Conservation (phyloP, 257 asterid species). For the Solanum okadae region DNA sequence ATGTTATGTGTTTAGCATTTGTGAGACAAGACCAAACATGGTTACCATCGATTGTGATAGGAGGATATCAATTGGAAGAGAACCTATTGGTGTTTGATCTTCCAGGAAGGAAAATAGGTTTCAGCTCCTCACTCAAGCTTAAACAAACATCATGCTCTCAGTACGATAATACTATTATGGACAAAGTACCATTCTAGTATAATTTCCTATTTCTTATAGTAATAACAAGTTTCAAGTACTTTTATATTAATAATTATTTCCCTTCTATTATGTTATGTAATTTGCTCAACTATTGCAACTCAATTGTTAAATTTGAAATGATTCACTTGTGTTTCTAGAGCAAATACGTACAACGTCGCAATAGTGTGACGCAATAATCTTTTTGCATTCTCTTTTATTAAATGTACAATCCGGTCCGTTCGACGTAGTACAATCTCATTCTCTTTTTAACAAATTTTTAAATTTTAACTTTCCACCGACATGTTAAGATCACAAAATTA, state of each 20-base stretch:
- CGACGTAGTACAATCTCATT: too few relatives aligned
- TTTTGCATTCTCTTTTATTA: too few relatives aligned
- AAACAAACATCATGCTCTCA: conserved; percentile 24
- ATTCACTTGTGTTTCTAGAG: neutral
- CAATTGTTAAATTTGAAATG: neutral
- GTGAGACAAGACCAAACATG: conserved; percentile 24
- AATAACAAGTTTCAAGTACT: neutral
- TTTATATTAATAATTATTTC: too few relatives aligned
- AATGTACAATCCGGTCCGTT: too few relatives aligned
- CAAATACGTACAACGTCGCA: too few relatives aligned
- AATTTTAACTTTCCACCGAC: too few relatives aligned
- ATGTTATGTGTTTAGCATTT: conserved; percentile 33
- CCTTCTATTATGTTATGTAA: neutral
- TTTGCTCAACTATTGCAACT: neutral
- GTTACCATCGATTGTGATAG: conserved; percentile 21
- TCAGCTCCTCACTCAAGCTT: conserved; percentile 25
- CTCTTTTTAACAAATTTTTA: too few relatives aligned
- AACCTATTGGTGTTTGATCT: conserved; percentile 37
- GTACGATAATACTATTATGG: conserved; percentile 16
- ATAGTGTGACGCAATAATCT: too few relatives aligned
- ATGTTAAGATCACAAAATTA: too few relatives aligned
- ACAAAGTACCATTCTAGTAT: neutral
- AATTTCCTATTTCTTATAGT: neutral
- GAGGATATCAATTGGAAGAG: conserved; percentile 41
- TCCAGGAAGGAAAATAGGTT: conserved; percentile 30